These are phyloP conservation scores for Leccinum fuscescens DNA, from an alignment of 1,284 basidiomycete genomes.

Conservation along the genomic window DNA sequence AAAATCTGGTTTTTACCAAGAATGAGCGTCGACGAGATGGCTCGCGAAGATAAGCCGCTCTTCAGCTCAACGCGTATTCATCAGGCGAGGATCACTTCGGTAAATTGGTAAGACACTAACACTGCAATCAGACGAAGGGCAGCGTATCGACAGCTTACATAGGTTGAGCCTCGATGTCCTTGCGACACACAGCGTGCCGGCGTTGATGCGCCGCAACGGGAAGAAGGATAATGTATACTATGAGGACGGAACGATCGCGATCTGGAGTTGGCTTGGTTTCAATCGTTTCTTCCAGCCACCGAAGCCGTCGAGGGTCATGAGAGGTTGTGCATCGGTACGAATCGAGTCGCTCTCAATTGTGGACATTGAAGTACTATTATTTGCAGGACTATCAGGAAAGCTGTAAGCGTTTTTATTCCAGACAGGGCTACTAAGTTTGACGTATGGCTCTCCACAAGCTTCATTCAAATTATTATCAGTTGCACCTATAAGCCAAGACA, in stretches of 20 bases:
- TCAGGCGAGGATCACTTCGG: conserved; percentile 59
- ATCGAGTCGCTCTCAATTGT: background rate
- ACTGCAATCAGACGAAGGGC: background rate
- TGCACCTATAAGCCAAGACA: conserved; percentile 41
- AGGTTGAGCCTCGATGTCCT: conserved; percentile 65
- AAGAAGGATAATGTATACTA: conserved; percentile 33
- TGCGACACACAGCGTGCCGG: conserved; percentile 57
- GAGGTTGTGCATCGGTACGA: conserved; percentile 62
- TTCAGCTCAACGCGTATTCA: conserved; percentile 67
- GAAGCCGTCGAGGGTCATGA: conserved; percentile 40
- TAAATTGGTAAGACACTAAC: conserved; percentile 49
- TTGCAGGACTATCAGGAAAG: conserved; percentile 70
- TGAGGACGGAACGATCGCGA: conserved; percentile 51
- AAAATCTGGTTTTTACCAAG: conserved; percentile 65
- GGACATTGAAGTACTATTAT: conserved; percentile 8
- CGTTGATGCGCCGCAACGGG: conserved; percentile 46
- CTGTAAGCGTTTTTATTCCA: conserved; percentile 38
- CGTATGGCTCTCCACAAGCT: conserved; percentile 35
- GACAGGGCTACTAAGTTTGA: conserved; percentile 5
- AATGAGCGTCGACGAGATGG: conserved; percentile 36
- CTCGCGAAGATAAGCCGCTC: conserved; percentile 69
- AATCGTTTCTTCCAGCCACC: conserved; percentile 59
- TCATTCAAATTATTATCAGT: conserved; percentile 63
- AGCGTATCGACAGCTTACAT: background rate
- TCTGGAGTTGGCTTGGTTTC: conserved; percentile 68